Base-by-base conservation (phyloP, 768 basidiomycete genomes). In the Melanogaster broomeanus region DNA sequence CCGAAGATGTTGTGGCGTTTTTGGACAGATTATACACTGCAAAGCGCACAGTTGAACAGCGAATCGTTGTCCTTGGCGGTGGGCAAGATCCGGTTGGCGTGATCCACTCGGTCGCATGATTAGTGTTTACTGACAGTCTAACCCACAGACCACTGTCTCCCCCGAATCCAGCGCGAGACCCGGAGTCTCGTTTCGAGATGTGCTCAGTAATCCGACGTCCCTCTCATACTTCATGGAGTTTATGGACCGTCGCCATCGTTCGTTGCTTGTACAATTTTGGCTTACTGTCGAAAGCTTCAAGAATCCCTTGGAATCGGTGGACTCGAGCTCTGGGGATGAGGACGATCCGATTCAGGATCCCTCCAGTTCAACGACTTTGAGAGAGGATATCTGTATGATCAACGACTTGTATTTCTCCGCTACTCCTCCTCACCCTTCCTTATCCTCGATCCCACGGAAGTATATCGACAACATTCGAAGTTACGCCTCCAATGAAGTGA, bases 211-310 rank as follows among this genome's bases (percentile, higher is more conserved):
- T 59, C 95, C 96, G 0, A 88, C 85, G 33, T 93, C 93, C 0
- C 79, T 98, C 3, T 93, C 91, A 2, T 96, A 97, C 66, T 91
- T 96, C 72, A 94, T 98, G 87, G 97, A 99, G 73, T 97, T 92
- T 61, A 95, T 98, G 92, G 97, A 98, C 59, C 82, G 97, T 13
- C 82, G 89, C 8, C 79, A 84, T 53, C 83, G 88, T 27, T 90
- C 94, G 12, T 63, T 91, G 12, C 82, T 93, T 10, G 92, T 97
- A 3, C 96, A 98, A 57, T 99, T 98, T 71, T 98, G 96, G 96
- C 76, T 98, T 2, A 93, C 93, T 0, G 91, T 98, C 3, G 94
- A 99, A 72, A 93, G 92, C 51, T 96, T 98, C 79, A 98, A 98
- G 72, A 93, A 96, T 59, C 97, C 97, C 1, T 72, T 99, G 24